These are phyloP conservation scores for Paspalum notatum DNA, from an alignment of 176 grass and related monocot species.

Conservation along the genomic window DNA sequence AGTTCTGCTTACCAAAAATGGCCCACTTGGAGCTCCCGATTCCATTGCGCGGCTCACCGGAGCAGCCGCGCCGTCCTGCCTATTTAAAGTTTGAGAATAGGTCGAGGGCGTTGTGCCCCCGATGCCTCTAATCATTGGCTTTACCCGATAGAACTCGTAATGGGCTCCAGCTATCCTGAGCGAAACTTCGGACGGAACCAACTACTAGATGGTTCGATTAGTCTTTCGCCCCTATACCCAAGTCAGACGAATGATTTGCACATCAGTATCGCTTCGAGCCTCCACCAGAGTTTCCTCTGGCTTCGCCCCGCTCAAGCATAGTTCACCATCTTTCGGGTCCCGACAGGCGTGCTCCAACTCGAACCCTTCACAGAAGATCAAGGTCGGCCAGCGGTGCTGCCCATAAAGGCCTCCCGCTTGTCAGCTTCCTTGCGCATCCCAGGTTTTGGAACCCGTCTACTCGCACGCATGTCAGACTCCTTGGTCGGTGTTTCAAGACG, in stretches of 20 bases:
- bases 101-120: constrained; percentile 59
- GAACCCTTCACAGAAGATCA: constrained; percentile 62
- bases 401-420: background rate
- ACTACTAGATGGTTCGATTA: constrained; percentile 57
- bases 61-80: constrained; percentile 37
- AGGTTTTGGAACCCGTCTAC: no score
- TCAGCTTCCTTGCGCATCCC: constrained; percentile 1
- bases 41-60: constrained; percentile 23
- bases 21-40: constrained; percentile 66
- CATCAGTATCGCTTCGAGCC: constrained; percentile 71
- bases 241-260: constrained; percentile 57
- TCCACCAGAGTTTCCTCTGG: constrained; percentile 74
- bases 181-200: constrained; percentile 47
- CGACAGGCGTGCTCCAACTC: constrained; percentile 68
- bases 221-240: constrained; percentile 42
- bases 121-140: constrained; percentile 67
- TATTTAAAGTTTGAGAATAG: constrained; percentile 58
- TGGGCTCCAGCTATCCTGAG: constrained; percentile 64
- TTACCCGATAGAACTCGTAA: constrained; percentile 61
- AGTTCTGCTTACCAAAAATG: constrained; percentile 79
- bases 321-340: constrained; percentile 88
- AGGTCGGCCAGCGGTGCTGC: constrained; percentile 52
- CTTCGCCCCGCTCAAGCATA: constrained; percentile 67
- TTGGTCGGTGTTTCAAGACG: constrained; percentile 80
- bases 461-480: constrained; percentile 44